Evolutionary conservation across 2,329 filamentous ascomycete species (phyloP), one percentile per base, ranked within the genome.

Genomic region (Coccinonectria pachysandricola): DNA sequence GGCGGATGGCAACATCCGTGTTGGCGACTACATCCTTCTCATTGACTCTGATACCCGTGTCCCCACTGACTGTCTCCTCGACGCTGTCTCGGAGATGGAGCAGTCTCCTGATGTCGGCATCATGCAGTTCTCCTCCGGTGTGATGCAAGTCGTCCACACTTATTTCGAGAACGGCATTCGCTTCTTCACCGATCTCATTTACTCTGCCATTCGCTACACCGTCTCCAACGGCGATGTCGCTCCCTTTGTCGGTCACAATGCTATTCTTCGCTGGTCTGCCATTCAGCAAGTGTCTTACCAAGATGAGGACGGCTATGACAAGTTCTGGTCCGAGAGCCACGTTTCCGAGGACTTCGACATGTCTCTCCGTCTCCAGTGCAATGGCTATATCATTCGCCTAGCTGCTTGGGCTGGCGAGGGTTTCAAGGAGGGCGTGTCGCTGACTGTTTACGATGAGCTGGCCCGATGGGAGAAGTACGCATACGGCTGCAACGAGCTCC

Each of bases 381-480:
- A 61, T 36, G 78, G 79, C 15, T 85, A 84, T 52, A 74, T 77
- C 36, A 77, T 83, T 40, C 76, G 80, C 15, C 63, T 85, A 13
- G 79, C 75, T 7, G 72, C 76, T 12, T 86, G 80, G 66, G 75
- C 75, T 6, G 75, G 75, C 19, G 73, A 79, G n/a, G 79, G 75
- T 24, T 86, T 85, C 63, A 79, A 85, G 50, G 82, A 88, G 50
- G 82, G 83, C 38, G 82, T 88, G 28, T 87, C 82, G 2, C 62
- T 88, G 30, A 88, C 82, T 1, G 80, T 88, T 7, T 86, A 88
- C 48, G 82, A 88, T 53, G 83, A 88, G 53, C 64, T 88, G 33
- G 78, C 80, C 2, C 77, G 82, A 31, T 88, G 83, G 82, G 82
- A 88, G 49, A 88, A 88, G 56, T 86, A 86, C 49, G 83, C 82